Evolutionary conservation across 1,139 yeast genomes (phyloP).

Genomic region (Lodderomyces pseudojiufengensis): DNA sequence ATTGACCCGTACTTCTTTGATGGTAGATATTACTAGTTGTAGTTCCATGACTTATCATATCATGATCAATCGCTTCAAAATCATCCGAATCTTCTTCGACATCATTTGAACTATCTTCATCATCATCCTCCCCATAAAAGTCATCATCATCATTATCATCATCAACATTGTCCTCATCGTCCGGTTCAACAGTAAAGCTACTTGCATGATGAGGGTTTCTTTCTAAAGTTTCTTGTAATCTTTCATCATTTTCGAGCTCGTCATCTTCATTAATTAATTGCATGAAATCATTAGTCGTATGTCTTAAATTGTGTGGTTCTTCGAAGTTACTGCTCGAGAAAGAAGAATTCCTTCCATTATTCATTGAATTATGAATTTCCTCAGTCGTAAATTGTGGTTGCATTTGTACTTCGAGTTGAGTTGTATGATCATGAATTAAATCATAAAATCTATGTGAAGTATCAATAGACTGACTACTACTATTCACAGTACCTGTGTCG

Average conservation of each 20-base stretch:
- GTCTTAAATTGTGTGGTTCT: constrained; percentile 8
- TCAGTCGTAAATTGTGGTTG: constrained; percentile 34
- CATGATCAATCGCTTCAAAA: constrained; percentile 2
- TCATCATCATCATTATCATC: constrained; percentile 2
- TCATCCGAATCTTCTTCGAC: constrained; percentile 5
- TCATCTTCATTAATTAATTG: constrained; percentile 14
- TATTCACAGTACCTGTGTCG: neutral
- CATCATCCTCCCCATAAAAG: constrained; percentile 3
- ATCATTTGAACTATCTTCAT: neutral
- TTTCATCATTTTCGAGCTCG: constrained; percentile 9
- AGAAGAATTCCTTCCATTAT: constrained; percentile 20
- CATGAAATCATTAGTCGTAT: constrained; percentile 9
- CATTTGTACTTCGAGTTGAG: constrained; percentile 30
- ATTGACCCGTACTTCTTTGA: neutral
- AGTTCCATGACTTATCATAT: constrained; percentile 6
- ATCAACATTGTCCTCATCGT: constrained; percentile 6
- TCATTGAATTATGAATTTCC: constrained; percentile 33
- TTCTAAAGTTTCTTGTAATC: neutral
- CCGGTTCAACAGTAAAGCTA: constrained; percentile 1
- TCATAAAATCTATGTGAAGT: neutral
- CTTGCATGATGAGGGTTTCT: neutral
- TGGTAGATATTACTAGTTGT: neutral
- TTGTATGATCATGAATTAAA: neutral
- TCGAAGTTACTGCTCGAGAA: neutral
- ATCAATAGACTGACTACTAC: constrained; percentile 1